phyloP scores from a whole-genome alignment of 1,284 basidiomycete genomes.

The Apiotrichum laibachii region DNA sequence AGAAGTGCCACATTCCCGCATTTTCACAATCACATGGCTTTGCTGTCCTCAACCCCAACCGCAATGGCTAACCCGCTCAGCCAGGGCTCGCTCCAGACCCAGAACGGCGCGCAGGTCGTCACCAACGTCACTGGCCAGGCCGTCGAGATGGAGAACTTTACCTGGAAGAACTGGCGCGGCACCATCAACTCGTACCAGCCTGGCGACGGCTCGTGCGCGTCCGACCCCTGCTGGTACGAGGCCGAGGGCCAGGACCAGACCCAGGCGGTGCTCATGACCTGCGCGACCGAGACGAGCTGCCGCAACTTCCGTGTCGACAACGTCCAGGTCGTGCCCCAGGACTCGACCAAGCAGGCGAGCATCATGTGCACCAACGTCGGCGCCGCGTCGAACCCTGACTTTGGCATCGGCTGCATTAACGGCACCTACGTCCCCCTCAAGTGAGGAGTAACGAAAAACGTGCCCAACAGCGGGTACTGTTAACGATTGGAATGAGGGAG shows the following conservation, averaged over 20 bases:
- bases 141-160: slow-evolving; percentile 29
- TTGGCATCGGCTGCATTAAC: slow-evolving; percentile 22
- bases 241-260: slow-evolving; percentile 32
- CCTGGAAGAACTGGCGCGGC: slow-evolving; percentile 52
- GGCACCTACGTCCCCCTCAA: slow-evolving; percentile 2
- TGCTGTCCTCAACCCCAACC: too few species aligned
- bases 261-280: slow-evolving; percentile 43
- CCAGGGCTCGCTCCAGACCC: slow-evolving; percentile 26
- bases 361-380: slow-evolving; percentile 23
- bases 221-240: slow-evolving; percentile 49
- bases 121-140: slow-evolving; percentile 16
- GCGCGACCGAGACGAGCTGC: slow-evolving; percentile 28
- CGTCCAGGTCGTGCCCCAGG: slow-evolving; percentile 30
- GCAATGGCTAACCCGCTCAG: slow-evolving; percentile 14
- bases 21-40: too few species aligned
- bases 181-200: slow-evolving; percentile 50
- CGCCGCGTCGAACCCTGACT: slow-evolving; percentile 16
- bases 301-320: slow-evolving; percentile 24
- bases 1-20: not conserved
- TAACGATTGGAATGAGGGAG: too few species aligned
- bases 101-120: slow-evolving; percentile 22
- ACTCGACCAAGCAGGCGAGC: not conserved
- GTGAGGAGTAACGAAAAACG: too few species aligned
- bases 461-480: too few species aligned
- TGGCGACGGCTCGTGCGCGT: slow-evolving; percentile 45